Evolutionary conservation across 2,329 filamentous ascomycete species (phyloP).

Genomic region (Hortaea werneckii): DNA sequence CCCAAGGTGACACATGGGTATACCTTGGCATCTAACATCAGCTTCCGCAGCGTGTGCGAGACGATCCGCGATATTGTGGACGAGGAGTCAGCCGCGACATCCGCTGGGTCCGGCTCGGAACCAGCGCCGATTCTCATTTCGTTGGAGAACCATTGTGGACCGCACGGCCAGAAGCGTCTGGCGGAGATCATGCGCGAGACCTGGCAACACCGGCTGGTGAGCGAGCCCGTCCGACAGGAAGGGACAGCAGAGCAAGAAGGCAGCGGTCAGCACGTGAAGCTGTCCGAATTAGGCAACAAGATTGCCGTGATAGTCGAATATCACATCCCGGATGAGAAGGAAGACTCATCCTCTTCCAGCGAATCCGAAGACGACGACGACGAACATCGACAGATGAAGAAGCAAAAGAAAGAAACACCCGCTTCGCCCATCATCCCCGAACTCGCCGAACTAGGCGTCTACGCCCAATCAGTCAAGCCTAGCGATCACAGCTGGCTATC

Average conservation of each 20-base stretch:
- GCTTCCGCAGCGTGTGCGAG: conserved; percentile 56
- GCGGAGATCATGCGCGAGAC: conserved; percentile 57
- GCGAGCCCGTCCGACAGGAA: conserved; percentile 46
- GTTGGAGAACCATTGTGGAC: conserved; percentile 56
- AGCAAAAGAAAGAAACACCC: conserved; percentile 42
- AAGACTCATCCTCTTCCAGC: conserved; percentile 29
- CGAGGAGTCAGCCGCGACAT: conserved; percentile 41
- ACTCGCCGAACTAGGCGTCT: conserved; percentile 55
- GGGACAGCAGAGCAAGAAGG: conserved; percentile 47
- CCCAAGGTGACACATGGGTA: neutral
- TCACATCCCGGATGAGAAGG: conserved; percentile 45
- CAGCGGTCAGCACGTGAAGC: conserved; percentile 43
- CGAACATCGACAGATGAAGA: conserved; percentile 28
- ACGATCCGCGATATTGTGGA: conserved; percentile 54
- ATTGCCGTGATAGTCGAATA: conserved; percentile 60
- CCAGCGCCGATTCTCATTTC: conserved; percentile 54
- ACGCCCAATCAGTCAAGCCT: conserved; percentile 61
- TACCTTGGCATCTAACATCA: conserved; percentile 55
- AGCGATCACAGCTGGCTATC: conserved; percentile 56
- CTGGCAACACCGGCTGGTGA: conserved; percentile 51
- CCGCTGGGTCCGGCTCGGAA: conserved; percentile 28
- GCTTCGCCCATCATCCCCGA: conserved; percentile 49
- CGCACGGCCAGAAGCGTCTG: conserved; percentile 50
- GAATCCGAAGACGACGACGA: conserved; percentile 29
- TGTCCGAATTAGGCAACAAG: conserved; percentile 51